Evolutionary conservation across 768 basidiomycete genomes (phyloP).

Genomic region (Boletus edulis): DNA sequence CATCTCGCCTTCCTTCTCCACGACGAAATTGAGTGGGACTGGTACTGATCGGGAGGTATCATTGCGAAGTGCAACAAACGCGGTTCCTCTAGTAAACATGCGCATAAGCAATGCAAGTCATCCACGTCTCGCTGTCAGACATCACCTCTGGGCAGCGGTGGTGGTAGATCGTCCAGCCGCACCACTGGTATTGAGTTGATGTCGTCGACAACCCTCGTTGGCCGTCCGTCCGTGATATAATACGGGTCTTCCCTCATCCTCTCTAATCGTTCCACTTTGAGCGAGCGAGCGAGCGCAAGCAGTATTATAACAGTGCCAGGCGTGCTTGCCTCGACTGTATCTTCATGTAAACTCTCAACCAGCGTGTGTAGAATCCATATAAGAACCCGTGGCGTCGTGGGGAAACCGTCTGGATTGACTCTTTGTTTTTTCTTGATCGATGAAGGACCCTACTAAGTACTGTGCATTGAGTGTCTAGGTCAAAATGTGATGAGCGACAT

Average conservation of each 20-base stretch:
- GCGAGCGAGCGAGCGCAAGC: too few relatives aligned
- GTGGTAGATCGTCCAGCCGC: conserved; percentile 68
- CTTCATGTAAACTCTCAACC: too few relatives aligned
- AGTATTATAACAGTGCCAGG: too few relatives aligned
- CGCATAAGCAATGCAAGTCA: conserved; percentile 22
- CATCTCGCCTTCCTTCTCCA: conserved; percentile 86
- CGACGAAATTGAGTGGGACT: conserved; percentile 49
- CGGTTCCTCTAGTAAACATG: conserved; percentile 33
- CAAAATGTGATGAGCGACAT: background rate
- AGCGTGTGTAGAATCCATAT: too few relatives aligned
- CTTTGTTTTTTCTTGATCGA: too few relatives aligned
- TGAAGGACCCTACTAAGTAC: too few relatives aligned
- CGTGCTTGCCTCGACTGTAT: too few relatives aligned
- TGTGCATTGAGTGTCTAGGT: background rate
- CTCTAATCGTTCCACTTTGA: conserved; percentile 71
- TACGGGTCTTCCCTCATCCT: conserved; percentile 86
- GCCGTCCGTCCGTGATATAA: conserved; percentile 72
- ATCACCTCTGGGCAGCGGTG: conserved; percentile 38
- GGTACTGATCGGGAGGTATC: conserved; percentile 38
- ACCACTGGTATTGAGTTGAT: conserved; percentile 94
- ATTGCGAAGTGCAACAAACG: conserved; percentile 44
- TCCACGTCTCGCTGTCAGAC: background rate
- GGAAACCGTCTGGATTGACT: too few relatives aligned
- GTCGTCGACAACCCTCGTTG: conserved; percentile 50
- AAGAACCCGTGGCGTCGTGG: too few relatives aligned